Base-by-base conservation (phyloP, 2,329 filamentous ascomycete genomes). In the Leptographium lundbergii region DNA sequence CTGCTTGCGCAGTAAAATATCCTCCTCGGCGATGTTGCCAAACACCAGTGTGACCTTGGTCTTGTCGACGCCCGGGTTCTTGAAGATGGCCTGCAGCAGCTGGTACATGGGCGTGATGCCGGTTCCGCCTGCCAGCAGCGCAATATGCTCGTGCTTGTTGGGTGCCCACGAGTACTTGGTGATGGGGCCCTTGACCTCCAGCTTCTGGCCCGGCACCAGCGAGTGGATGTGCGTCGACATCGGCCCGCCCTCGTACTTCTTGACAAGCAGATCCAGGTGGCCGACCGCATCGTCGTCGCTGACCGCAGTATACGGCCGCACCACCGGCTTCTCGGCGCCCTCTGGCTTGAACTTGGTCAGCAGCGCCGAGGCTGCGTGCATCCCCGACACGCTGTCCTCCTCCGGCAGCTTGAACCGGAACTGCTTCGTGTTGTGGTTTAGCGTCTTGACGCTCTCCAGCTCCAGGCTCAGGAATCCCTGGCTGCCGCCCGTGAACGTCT, bases 21-120 rank as follows among this genome's bases (percentile, higher is more conserved):
- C 94, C 64, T 92, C 82, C 77, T 97, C 89, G 29, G 77, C 78
- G 61, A 96, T 75, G 77, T 97, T 99, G 66, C 90, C 94, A 69
- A 92, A 96, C 45, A 99, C 82, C 36, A 99, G 84, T 6, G 92
- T 97, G 50, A 99, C 91, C 79, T 96, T 95, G 67, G 94, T 99
- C 83, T 94, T 91, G 77, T 99, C 94, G 51, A 89, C 83, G 51
- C 89, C 83, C 61, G 92, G 90, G 82, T 96, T 95, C 75, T 87
- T 89, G 85, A 97, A 95, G 76, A 99, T 96, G 69, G 86, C 81
- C 63, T 89, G 89, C 64, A 84, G 79, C 53, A 99, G 85, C 79
- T 99, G 94, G 80, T 89, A 97, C 92, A 97, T 96, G 66, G 94
- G 94, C 13, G 94, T 94, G 73, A 99, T 95, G 62, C 94, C 94